These are phyloP conservation scores for Akebia trifoliata DNA, from an alignment of 164 flowering plant species.

Conservation along the genomic window DNA sequence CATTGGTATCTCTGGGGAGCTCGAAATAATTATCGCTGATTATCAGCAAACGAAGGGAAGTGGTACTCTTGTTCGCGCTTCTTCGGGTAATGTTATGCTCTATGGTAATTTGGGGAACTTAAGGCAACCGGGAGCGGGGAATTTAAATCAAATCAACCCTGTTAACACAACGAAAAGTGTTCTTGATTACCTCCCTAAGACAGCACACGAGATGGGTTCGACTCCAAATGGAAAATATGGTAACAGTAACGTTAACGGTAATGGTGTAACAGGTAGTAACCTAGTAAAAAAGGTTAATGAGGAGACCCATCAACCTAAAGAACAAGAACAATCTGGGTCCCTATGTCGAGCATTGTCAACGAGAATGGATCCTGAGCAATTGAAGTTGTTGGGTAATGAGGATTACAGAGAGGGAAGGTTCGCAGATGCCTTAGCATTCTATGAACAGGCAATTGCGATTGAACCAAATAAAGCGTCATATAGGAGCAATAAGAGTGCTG, in stretches of 20 bases:
- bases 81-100: conserved; percentile 86
- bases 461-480: conserved; percentile 61
- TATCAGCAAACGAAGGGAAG: conserved; percentile 44
- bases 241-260: not conserved
- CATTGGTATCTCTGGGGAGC: conserved; percentile 71
- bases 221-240: conserved; percentile 12
- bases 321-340: not conserved
- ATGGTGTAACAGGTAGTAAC: conserved; percentile 18
- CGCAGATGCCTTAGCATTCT: conserved; percentile 65
- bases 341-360: conserved; percentile 45
- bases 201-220: conserved; percentile 26
- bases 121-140: conserved; percentile 38
- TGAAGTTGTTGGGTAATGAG: conserved; percentile 73
- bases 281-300: conserved; percentile 29
- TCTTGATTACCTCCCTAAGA: conserved; percentile 37
- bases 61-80: conserved; percentile 60
- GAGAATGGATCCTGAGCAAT: conserved; percentile 49
- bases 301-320: conserved; percentile 13
- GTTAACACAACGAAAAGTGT: conserved; percentile 11
- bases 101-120: conserved; percentile 72
- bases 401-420: conserved; percentile 69
- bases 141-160: not conserved
- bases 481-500: conserved; percentile 71
- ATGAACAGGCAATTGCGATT: conserved; percentile 59
- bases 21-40: conserved; percentile 62